phyloP scores from a whole-genome alignment of 2,329 filamentous ascomycete genomes.

The Paecilomyces dactylethromorphus region DNA sequence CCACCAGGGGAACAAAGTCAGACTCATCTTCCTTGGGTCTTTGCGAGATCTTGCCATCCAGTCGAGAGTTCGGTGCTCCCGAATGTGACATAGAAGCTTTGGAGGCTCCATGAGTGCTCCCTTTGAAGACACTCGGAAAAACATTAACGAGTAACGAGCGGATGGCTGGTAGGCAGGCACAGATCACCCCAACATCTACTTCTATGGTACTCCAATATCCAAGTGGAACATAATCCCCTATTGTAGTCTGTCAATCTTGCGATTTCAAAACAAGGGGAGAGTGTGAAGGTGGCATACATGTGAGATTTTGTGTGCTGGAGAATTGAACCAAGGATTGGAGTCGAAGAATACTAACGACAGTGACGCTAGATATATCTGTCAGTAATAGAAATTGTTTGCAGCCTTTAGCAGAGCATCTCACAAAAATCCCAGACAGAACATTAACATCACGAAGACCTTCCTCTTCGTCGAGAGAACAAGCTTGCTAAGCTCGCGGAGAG shows the following conservation, averaged over 20 bases:
- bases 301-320: slow-evolving; percentile 34
- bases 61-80: slow-evolving; percentile 6
- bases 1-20: slow-evolving; percentile 14
- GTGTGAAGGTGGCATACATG: slow-evolving; percentile 17
- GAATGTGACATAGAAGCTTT: slow-evolving; percentile 9
- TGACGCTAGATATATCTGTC: slow-evolving; percentile 26
- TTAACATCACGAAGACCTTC: slow-evolving; percentile 25
- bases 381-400: not conserved
- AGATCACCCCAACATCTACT: slow-evolving; percentile 22
- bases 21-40: slow-evolving; percentile 11
- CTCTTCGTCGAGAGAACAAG: slow-evolving; percentile 20
- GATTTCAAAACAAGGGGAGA: not conserved
- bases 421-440: slow-evolving; percentile 33
- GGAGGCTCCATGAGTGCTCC: slow-evolving; percentile 14
- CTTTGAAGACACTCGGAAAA: slow-evolving; percentile 30
- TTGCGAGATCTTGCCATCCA: slow-evolving; percentile 7
- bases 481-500: slow-evolving; percentile 19
- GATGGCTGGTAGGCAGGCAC: slow-evolving; percentile 25
- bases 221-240: slow-evolving; percentile 23
- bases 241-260: not conserved
- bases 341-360: slow-evolving; percentile 40
- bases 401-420: slow-evolving; percentile 11
- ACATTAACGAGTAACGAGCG: slow-evolving; percentile 31
- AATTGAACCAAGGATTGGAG: slow-evolving; percentile 38
- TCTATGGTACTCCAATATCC: slow-evolving; percentile 27